These are phyloP conservation scores for Verticillium longisporum DNA, from an alignment of 2,329 filamentous ascomycete species.

Conservation along the genomic window DNA sequence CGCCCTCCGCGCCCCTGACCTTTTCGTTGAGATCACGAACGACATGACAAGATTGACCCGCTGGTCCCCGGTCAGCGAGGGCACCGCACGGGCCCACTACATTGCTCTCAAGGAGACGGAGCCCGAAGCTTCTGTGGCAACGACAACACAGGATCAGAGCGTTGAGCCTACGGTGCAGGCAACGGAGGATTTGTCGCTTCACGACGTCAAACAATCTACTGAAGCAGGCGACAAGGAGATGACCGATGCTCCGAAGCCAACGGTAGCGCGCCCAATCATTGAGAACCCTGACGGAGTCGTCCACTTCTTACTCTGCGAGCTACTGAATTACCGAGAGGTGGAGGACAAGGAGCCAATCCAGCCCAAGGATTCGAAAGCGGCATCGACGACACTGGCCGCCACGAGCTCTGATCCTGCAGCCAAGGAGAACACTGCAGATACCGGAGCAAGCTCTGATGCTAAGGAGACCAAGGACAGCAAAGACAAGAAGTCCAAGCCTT, in stretches of 20 bases:
- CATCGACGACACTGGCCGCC: slow-evolving; percentile 12
- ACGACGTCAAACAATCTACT: slow-evolving; percentile 54
- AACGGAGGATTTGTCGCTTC: slow-evolving; percentile 38
- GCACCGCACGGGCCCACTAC: slow-evolving; percentile 22
- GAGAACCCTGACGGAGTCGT: slow-evolving; percentile 94
- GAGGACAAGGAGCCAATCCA: slow-evolving; percentile 67
- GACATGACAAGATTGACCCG: slow-evolving; percentile 71
- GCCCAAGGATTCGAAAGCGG: slow-evolving; percentile 33
- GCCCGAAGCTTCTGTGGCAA: slow-evolving; percentile 10
- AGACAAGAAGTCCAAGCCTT: slow-evolving; percentile 63
- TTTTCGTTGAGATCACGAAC: slow-evolving; percentile 83
- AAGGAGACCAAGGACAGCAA: slow-evolving; percentile 31
- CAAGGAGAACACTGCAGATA: neutral
- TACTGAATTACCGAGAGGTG: slow-evolving; percentile 86
- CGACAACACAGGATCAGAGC: neutral
- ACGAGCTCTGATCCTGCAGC: neutral
- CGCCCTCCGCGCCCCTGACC: slow-evolving; percentile 70
- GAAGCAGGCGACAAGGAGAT: slow-evolving; percentile 54
- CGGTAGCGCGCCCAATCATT: slow-evolving; percentile 70
- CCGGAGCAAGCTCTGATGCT: neutral
- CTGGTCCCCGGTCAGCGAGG: slow-evolving; percentile 39
- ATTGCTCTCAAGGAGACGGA: slow-evolving; percentile 34
- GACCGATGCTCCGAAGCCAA: slow-evolving; percentile 56
- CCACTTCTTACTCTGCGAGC: slow-evolving; percentile 87
- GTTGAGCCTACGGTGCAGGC: slow-evolving; percentile 38